Evolutionary conservation across 768 basidiomycete genomes (phyloP), one percentile per base, ranked within the genome.

Genomic region (Mrakia blollopis): DNA sequence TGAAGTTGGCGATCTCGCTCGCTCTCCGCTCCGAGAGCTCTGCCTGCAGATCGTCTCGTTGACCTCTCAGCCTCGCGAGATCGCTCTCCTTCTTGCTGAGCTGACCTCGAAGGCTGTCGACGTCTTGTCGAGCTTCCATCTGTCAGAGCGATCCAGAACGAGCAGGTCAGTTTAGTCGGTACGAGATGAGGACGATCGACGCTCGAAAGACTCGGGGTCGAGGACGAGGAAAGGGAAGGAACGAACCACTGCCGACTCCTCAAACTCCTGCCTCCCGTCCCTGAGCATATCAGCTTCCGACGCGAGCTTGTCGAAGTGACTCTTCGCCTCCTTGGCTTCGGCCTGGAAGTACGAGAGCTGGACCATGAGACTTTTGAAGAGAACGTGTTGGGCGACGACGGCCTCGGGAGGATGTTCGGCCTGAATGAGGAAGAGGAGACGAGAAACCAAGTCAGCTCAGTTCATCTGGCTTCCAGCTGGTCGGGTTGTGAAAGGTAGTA

Each of bases 11-110:
- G 68, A 81, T 80, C 44, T 92, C 91, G 79, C 87, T 88, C 35
- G 88, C 87, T 81, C 88, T 89, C 75, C 90, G 87, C 81, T 94
- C 93, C 47, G 85, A 84, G 52, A 91, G 82, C 82, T 88, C 86
- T 0, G 82, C 81, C 80, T 88, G 89, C 44, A 91, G 85, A 41
- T 94, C 84, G 77, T 86, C 85, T 62, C 85, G 80, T 63, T 84
- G 82, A 0, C 82, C 80, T 35, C 85, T 80, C 18, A 86, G 78
- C 72, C 85, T 80, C 6, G 81, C 81, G 28, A 85, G 71, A 76
- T 85, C 85, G 7, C 77, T 71, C 78, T 85, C 84, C 62, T 81
- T 80, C 47, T 82, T 79, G 7, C 72, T 52, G 0, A 83, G 79
- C 73, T 82, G 81, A 18, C 77, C 75, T 25, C 83, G 79, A 7